Evolutionary conservation across 202 grass and related monocot species (phyloP), one percentile per base, ranked within the genome.

Genomic region (Hordeum pubiflorum): DNA sequence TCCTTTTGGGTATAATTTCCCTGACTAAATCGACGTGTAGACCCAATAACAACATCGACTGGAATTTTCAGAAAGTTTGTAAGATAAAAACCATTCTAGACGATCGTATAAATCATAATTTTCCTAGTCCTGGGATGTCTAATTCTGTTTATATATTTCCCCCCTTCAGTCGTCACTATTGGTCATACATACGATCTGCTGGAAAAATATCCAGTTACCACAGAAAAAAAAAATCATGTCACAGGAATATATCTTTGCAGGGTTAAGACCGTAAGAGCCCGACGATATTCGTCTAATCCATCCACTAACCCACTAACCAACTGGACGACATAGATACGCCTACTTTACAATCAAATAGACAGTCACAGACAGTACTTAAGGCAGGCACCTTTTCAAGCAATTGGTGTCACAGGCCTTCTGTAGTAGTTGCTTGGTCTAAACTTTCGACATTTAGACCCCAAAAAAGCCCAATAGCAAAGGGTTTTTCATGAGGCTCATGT

Each of bases 401-500:
- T 71, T 38, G 15, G 56, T 40, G 26, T 75, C 58, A 54, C 18
- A 31, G 12, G n/a, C 31, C 57, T 84, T 67, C 18, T 4, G 13
- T 54, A 29, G 11, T 24, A 36, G 17, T 71, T 63, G 26, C 66
- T 72, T 54, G 22, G 18, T 73, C 44, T 6, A 33, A 12, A 54
- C n/a, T 29, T 34, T 62, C 39, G 66, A 31, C 40, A 71, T 18
- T 46, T 2, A 27, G 22, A 71, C 40, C 12, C 26, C 4, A 9
- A 57, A 63, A 57, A 72, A 64, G 64, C 27, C 22, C 72, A 59
- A 5, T 11, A 29, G 48, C 62, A 54, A 64, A 64, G 26, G 26
- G 41, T 72, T 89, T 81, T 72, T 66, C 63, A 64, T 85, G 71
- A 85, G 78, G 65, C 36, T 67, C 37, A 67, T 85, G 78, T 15